Conservation (phyloP, 371 early-diverging fungal genomes). For the Mucor piriformis region DNA sequence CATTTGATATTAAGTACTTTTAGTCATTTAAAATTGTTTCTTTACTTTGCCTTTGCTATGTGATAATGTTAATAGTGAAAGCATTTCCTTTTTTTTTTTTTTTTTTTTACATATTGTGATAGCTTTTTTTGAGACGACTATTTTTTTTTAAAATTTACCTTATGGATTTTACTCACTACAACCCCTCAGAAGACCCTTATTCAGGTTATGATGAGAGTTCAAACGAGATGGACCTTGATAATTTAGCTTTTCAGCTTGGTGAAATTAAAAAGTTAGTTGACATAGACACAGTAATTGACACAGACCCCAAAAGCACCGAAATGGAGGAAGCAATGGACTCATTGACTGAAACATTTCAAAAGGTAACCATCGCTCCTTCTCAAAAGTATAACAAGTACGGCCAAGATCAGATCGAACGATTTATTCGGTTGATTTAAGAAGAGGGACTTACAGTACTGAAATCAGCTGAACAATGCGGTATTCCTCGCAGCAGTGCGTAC, state of each 20-base stretch:
- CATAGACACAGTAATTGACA: neutral
- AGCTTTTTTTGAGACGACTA: constrained; percentile 2
- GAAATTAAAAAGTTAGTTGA: neutral
- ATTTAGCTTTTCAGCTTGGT: neutral
- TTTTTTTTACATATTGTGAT: neutral
- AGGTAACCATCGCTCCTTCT: constrained; percentile 7
- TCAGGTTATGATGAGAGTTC: neutral
- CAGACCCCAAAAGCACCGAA: constrained; percentile 5
- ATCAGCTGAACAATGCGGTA: constrained; percentile 13
- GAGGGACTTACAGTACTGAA: constrained; percentile 20
- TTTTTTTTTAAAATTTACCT: neutral
- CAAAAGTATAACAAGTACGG: constrained; percentile 16
- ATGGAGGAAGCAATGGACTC: constrained; percentile 15
- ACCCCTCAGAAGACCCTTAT: neutral
- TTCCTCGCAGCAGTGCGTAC: constrained; percentile 16
- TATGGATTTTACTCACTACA: neutral
- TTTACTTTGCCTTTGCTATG: neutral
- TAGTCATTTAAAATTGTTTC: neutral
- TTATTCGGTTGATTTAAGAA: constrained; percentile 16
- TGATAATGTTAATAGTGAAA: neutral
- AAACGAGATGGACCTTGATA: neutral
- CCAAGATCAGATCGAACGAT: constrained; percentile 16
- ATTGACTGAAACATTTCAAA: constrained; percentile 12
- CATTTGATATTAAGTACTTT: neutral
- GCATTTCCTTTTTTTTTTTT: neutral